Conservation (phyloP, 2,329 filamentous ascomycete genomes). For the Stachybotrys chartarum region DNA sequence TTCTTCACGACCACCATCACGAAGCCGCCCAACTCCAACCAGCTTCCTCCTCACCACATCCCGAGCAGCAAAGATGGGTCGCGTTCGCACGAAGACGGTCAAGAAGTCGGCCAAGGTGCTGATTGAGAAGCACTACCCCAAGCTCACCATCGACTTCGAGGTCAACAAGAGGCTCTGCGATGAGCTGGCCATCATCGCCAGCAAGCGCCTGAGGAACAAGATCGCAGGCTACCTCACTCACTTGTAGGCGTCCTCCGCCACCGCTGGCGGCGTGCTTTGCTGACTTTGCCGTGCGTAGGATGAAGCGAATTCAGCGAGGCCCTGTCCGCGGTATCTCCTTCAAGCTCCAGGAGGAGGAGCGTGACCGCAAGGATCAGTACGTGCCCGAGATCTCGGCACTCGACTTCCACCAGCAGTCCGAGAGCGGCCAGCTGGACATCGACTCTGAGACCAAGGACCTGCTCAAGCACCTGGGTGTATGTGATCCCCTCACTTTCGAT, state of each 20-base stretch:
- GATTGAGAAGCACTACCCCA: constrained; percentile 97
- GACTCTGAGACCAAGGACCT: constrained; percentile 98
- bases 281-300: constrained; percentile 34
- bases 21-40: constrained; percentile 33
- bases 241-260: constrained; percentile 32
- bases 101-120: constrained; percentile 95
- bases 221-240: constrained; percentile 98
- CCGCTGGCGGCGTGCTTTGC: background rate
- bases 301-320: constrained; percentile 99
- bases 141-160: constrained; percentile 99
- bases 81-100: constrained; percentile 63
- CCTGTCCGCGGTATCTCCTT: constrained; percentile 99
- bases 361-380: constrained; percentile 99
- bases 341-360: constrained; percentile 99
- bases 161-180: constrained; percentile 99
- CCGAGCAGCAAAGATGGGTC: constrained; percentile 57
- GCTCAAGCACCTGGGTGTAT: constrained; percentile 96
- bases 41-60: constrained; percentile 21
- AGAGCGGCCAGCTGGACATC: constrained; percentile 89
- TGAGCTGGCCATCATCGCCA: constrained; percentile 99
- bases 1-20: constrained; percentile 26
- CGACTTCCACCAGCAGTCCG: constrained; percentile 92
- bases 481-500: constrained; percentile 34
- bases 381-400: constrained; percentile 97
- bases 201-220: constrained; percentile 99